Percentiles rank a stretch among this genome's conserved stretches.
These are phyloP conservation scores for Teunomyces stri DNA, from an alignment of 805 yeast species.

Conservation along the genomic window DNA sequence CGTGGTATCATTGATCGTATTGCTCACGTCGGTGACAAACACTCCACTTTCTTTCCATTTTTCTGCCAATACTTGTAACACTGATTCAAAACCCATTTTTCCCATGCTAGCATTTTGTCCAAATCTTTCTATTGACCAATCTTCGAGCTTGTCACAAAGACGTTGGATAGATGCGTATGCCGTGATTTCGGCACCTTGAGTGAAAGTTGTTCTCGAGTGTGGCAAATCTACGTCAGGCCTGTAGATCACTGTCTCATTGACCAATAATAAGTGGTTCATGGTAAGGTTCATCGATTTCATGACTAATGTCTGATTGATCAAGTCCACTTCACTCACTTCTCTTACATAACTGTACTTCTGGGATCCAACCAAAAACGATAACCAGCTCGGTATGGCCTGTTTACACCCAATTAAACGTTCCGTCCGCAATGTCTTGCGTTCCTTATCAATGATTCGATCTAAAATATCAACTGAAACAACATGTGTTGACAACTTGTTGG, in stretches of 20 bases:
- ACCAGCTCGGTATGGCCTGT: constrained; percentile 85
- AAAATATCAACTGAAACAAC: constrained; percentile 91
- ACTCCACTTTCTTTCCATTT: constrained; percentile 43
- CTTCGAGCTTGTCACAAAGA: constrained; percentile 81
- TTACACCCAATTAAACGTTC: constrained; percentile 88
- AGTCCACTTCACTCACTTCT: constrained; percentile 84
- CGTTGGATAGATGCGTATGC: constrained; percentile 73
- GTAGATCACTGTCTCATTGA: constrained; percentile 84
- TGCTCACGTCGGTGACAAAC: constrained; percentile 30
- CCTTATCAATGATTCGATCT: constrained; percentile 61
- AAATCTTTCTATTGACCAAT: constrained; percentile 88
- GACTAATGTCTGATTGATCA: constrained; percentile 57
- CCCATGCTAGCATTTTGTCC: constrained; percentile 85
- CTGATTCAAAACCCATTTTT: constrained; percentile 79
- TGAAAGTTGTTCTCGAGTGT: constrained; percentile 53
- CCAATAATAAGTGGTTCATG: constrained; percentile 69
- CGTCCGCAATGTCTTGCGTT: constrained; percentile 52
- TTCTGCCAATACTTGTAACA: constrained; percentile 51
- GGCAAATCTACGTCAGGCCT: constrained; percentile 62
- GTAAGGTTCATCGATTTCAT: constrained; percentile 88
- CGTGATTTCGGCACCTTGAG: constrained; percentile 83
- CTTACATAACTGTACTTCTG: constrained; percentile 74
- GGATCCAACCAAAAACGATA: constrained; percentile 69
- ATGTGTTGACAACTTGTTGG: constrained; percentile 90
- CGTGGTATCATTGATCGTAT: constrained; percentile 17